Base-by-base conservation (phyloP, 2,329 filamentous ascomycete species). In the Boeremia lycopersici region DNA sequence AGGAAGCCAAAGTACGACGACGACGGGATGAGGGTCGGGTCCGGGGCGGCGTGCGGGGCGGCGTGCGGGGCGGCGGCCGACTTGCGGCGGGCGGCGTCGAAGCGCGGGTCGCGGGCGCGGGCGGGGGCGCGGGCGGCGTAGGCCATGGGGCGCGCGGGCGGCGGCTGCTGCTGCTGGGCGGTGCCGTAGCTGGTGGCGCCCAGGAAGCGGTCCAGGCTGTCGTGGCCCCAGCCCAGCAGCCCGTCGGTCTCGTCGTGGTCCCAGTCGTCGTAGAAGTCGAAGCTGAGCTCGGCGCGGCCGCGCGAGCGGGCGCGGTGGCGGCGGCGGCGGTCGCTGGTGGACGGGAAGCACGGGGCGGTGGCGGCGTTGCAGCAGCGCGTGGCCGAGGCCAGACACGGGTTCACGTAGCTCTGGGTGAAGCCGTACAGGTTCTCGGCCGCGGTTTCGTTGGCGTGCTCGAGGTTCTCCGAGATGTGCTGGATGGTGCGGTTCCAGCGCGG, bases 241-340 rank as follows among this genome's bases (percentile, higher is more conserved):
- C 87, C 83, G 34, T 86, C 83, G 30, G 79, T 80, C 45, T 84
- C 82, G 28, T 86, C 83, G 49, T 86, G 82, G 57, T 96, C 91
- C 93, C 93, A 98, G 75, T 97, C 93, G 75, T 97, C 93, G 78
- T 98, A 98, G 74, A 98, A 98, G 74, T 97, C 93, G 72, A 98
- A 98, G 68, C 86, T 93, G 67, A 89, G 85, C 76, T 97, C 93
- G 26, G 92, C 89, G 46, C 86, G 76, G 2, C 85, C 86, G 57
- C 79, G 73, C 51, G 78, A 76, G 19, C 81, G 76, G 15, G 76
- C 77, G 31, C 89, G 84, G 66, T 91, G 86, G 52, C 90, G 86
- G 28, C 90, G 86, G 28, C 90, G 86, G 54, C 89, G 86, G 70
- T 93, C 90, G 64, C 93, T 89, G 49, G 85, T 85, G 68, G 86